phyloP scores from a whole-genome alignment of 1,139 yeast species.

The Diutina pseudorugosa region DNA sequence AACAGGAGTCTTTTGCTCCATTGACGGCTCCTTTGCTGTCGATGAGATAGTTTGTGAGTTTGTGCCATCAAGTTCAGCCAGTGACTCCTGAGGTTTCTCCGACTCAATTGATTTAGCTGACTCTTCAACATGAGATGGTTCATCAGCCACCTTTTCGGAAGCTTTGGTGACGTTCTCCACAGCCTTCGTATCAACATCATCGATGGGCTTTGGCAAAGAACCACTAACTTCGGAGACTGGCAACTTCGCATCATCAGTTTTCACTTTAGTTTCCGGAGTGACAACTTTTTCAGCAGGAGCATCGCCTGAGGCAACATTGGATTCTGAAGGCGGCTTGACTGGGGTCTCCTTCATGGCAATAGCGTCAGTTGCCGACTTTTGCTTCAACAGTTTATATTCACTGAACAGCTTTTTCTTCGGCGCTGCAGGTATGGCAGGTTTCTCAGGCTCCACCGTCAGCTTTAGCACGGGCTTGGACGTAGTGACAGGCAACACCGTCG shows the following conservation, averaged over 20 bases:
- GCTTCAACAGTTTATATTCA: slow-evolving; percentile 1
- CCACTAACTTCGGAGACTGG: too few relatives aligned
- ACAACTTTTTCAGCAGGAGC: too few relatives aligned
- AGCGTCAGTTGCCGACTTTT: background rate
- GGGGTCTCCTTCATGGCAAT: background rate
- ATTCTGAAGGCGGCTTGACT: too few relatives aligned
- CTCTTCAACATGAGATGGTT: background rate
- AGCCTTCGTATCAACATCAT: background rate
- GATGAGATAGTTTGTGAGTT: background rate
- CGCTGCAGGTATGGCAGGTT: background rate
- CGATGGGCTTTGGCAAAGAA: too few relatives aligned
- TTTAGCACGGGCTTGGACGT: background rate
- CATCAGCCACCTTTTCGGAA: background rate
- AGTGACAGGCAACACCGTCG: background rate
- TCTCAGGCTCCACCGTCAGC: background rate
- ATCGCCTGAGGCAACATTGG: too few relatives aligned
- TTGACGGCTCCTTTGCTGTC: background rate
- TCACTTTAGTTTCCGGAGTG: too few relatives aligned
- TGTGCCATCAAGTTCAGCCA: background rate
- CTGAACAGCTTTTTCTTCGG: background rate
- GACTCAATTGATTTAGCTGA: background rate
- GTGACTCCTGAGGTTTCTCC: background rate
- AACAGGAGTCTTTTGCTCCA: background rate
- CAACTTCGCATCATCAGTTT: too few relatives aligned
- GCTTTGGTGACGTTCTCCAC: background rate